Evolutionary conservation across 2,329 filamentous ascomycete genomes (phyloP).

Genomic region (Balansia obtecta): DNA sequence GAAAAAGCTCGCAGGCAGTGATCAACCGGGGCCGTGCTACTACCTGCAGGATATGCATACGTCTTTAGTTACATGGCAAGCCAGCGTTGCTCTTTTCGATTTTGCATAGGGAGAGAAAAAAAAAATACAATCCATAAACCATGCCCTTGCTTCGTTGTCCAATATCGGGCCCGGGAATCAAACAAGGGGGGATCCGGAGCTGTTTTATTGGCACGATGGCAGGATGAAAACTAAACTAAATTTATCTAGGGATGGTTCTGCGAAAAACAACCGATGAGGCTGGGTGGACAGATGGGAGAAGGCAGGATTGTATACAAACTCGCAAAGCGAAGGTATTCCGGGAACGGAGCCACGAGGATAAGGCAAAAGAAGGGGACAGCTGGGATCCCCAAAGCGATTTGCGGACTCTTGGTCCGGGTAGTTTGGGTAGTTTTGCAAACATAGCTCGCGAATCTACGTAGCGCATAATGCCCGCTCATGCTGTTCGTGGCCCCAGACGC

Average conservation of each 20-base stretch:
- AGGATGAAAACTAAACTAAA: background rate
- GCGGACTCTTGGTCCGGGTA: background rate
- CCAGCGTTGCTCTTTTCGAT: slow-evolving; percentile 5
- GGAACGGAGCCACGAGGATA: background rate
- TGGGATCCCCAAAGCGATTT: background rate
- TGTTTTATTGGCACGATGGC: slow-evolving; percentile 2
- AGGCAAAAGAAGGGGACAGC: background rate
- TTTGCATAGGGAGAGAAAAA: background rate
- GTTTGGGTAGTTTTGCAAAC: slow-evolving; percentile 1
- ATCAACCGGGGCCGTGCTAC: background rate
- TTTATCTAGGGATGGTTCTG: background rate
- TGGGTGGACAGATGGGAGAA: background rate
- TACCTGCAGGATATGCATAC: slow-evolving; percentile 1
- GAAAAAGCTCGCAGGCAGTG: slow-evolving; percentile 61
- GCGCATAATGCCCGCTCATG: too few species aligned
- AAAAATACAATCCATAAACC: background rate
- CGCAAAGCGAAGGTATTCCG: background rate
- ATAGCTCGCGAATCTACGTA: background rate
- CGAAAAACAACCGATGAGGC: background rate
- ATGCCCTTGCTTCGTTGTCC: background rate
- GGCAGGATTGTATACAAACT: background rate
- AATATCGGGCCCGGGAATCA: background rate
- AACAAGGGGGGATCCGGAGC: background rate
- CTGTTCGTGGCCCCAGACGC: too few species aligned
- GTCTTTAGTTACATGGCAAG: slow-evolving; percentile 3